Evolutionary conservation across 2,329 filamentous ascomycete species (phyloP).

Genomic region (Neonectria faginata): DNA sequence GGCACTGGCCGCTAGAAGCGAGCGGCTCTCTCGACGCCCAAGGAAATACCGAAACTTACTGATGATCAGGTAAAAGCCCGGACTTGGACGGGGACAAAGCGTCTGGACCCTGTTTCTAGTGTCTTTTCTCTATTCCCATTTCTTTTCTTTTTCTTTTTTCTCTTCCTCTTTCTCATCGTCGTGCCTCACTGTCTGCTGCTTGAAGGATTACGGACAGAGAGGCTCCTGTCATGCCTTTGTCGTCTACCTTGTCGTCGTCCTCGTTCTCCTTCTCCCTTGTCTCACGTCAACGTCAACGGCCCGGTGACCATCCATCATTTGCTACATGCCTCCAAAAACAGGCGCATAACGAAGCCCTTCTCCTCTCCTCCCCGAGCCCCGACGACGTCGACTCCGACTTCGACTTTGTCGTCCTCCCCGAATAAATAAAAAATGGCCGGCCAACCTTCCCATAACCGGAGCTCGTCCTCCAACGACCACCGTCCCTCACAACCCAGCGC

Average conservation of each 20-base stretch:
- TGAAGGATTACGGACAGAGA: too few species aligned
- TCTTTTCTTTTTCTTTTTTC: neutral
- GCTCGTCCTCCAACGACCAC: conserved; percentile 50
- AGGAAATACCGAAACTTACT: neutral
- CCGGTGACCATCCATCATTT: neutral
- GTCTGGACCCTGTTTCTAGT: conserved; percentile 19
- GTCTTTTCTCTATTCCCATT: conserved; percentile 5
- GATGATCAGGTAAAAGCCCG: conserved; percentile 5
- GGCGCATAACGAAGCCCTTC: neutral
- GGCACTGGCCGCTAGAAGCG: conserved; percentile 1
- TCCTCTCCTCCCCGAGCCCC: neutral
- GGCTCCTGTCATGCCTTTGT: conserved; percentile 27
- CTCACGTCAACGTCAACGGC: neutral
- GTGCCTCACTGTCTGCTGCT: conserved; percentile 10
- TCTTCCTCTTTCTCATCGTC: neutral
- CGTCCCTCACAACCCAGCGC: conserved; percentile 58
- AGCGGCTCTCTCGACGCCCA: conserved; percentile 1
- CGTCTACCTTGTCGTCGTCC: conserved; percentile 22
- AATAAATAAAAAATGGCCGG: conserved; percentile 40
- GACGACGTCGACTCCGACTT: conserved; percentile 23
- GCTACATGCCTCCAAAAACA: neutral
- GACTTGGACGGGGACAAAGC: neutral
- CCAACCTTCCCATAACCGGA: conserved; percentile 45
- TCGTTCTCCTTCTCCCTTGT: conserved; percentile 14
- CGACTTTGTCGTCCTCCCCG: conserved; percentile 8